phyloP scores from a whole-genome alignment of 306 rosid genomes.

The Spatholobus suberectus region DNA sequence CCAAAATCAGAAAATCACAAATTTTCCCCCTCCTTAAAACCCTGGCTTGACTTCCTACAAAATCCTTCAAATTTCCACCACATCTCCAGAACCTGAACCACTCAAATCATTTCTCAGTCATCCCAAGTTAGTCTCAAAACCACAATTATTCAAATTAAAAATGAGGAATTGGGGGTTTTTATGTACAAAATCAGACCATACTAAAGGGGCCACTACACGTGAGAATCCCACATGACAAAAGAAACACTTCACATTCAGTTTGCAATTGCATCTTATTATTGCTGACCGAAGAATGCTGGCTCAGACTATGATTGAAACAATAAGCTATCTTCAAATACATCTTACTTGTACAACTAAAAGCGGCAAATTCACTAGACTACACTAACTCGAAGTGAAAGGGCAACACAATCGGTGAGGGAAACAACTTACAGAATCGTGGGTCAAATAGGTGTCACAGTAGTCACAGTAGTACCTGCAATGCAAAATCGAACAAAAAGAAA shows the following conservation, averaged over 20 bases:
- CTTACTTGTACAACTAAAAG: not conserved
- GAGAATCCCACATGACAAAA: not conserved
- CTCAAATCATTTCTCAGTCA: not conserved
- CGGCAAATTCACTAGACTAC: not conserved
- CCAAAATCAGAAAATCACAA: not conserved
- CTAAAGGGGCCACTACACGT: not conserved
- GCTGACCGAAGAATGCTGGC: not conserved
- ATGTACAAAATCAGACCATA: not conserved
- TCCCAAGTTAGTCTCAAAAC: not conserved
- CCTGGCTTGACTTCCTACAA: not conserved
- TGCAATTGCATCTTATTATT: not conserved
- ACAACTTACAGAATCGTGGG: constrained; percentile 81
- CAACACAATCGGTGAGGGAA: not conserved
- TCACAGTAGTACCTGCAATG: constrained; percentile 79
- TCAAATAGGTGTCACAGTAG: constrained; percentile 85
- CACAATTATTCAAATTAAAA: no score
- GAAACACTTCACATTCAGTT: not conserved
- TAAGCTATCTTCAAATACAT: not conserved
- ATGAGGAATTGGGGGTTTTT: not conserved
- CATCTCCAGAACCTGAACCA: not conserved
- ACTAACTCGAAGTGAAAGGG: not conserved
- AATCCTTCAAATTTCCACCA: not conserved
- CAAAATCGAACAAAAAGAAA: not conserved
- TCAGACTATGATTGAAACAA: not conserved
- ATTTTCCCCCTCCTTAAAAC: not conserved